Conservation (phyloP, 2,329 filamentous ascomycete species). For the Byssoonygena ceratinophila region DNA sequence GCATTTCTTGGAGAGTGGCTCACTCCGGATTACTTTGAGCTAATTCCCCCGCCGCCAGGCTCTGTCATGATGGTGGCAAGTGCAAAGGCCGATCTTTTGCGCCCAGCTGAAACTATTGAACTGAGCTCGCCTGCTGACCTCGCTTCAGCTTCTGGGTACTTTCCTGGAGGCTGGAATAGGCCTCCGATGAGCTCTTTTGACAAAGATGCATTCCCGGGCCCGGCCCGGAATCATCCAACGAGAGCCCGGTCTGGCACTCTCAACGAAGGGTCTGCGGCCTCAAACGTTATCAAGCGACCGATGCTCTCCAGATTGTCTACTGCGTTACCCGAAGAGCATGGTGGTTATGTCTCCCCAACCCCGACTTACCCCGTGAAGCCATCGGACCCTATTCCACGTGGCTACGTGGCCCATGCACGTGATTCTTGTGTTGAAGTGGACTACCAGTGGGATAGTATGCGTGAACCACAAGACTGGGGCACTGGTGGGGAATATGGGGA, state of each 20-base stretch:
- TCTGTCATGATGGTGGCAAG: slow-evolving; percentile 78
- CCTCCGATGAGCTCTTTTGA: background rate
- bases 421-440: slow-evolving; percentile 81
- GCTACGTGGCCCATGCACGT: slow-evolving; percentile 81
- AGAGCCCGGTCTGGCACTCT: slow-evolving; percentile 1
- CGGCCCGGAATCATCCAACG: background rate
- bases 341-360: slow-evolving; percentile 59
- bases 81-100: slow-evolving; percentile 77
- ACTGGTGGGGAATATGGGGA: slow-evolving; percentile 80
- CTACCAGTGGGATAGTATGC: slow-evolving; percentile 91
- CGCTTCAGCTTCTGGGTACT: slow-evolving; percentile 37
- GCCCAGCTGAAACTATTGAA: slow-evolving; percentile 57
- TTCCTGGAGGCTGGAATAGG: slow-evolving; percentile 48
- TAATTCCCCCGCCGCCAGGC: slow-evolving; percentile 77
- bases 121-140: slow-evolving; percentile 28
- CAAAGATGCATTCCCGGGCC: background rate
- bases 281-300: background rate
- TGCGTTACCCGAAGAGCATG: slow-evolving; percentile 20
- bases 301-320: slow-evolving; percentile 28
- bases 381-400: slow-evolving; percentile 70
- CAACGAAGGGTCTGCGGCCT: background rate
- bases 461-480: slow-evolving; percentile 67
- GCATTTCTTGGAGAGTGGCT: slow-evolving; percentile 95
- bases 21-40: slow-evolving; percentile 82
- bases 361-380: slow-evolving; percentile 75